Evolutionary conservation across 2,329 filamentous ascomycete genomes (phyloP), one percentile per base, ranked within the genome.

Genomic region (Pestalotiopsis sp.): DNA sequence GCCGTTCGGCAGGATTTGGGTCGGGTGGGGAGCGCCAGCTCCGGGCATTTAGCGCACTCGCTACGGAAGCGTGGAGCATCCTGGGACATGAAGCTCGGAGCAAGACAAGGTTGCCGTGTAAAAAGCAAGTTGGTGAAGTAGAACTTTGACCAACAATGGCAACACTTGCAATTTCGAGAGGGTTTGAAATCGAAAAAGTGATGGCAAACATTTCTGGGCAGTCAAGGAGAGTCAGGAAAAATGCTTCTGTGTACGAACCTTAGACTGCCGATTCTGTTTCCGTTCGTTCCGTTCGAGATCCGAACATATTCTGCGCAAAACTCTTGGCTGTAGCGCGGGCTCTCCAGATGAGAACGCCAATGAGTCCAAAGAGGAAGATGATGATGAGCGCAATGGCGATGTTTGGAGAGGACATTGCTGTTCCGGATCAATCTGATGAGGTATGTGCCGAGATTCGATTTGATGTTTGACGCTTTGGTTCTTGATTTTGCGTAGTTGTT

Each of bases 331-430:
- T 56, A 17, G 59, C 67, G 66, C 73, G 68, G 14, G 73, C 75
- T 40, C 71, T 71, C 67, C 73, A 78, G 61, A 67, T 52, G 2
- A 72, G 38, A 14, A 74, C 2, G 5, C 59, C 68, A 67, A 74
- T 63, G 56, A 71, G 56, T 2, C 70, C 14, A 58, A 76, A 59
- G 20, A 78, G 44, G 65, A 76, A 66, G 55, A 78, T 52, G 24
- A 81, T 68, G 1, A 75, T 68, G 7, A 80, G 48, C 22, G 73
- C 75, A 66, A 80, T 74, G 11, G 69, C 71, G 3, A 72, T 71
- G 70, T 76, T 76, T 1, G 65, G 67, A 17, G 40, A 65, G 9
- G 13, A 56, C 7, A 70, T 73, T 71, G 22, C 64, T 64, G 40
- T 26, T 6, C 9, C 3, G 10, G 22, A 4, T 26, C 26, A 13